Percentiles rank a stretch among this genome's conserved stretches.
Evolutionary conservation across 441 rosid genomes (phyloP).

Genomic region (Erodium moschatum): DNA sequence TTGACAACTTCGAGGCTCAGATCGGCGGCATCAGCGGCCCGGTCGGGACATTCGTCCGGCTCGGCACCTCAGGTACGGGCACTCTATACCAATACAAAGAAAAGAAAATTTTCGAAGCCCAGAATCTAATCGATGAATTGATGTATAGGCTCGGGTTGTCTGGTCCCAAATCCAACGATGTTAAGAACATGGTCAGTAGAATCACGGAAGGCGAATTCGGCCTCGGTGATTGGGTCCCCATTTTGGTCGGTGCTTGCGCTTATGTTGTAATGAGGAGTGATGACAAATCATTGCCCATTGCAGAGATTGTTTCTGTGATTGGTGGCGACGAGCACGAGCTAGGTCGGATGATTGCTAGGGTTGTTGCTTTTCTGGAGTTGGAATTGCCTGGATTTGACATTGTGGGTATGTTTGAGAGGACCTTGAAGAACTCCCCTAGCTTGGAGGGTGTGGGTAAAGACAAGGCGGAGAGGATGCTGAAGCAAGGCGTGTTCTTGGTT

Average conservation of each 20-base stretch:
- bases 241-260: constrained; percentile 63
- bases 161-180: constrained; percentile 20
- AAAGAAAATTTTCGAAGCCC: constrained; percentile 55
- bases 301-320: constrained; percentile 35
- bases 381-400: constrained; percentile 49
- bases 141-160: constrained; percentile 29
- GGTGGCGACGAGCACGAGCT: constrained; percentile 53
- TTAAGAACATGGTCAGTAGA: constrained; percentile 37
- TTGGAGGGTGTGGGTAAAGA: constrained; percentile 32
- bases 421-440: constrained; percentile 26
- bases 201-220: constrained; percentile 67
- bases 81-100: constrained; percentile 41
- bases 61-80: constrained; percentile 58
- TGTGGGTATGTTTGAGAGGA: constrained; percentile 41
- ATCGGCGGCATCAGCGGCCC: constrained; percentile 43
- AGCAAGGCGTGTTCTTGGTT: constrained; percentile 65
- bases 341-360: constrained; percentile 61
- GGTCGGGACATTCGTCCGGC: constrained; percentile 40
- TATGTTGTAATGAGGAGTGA: constrained; percentile 48
- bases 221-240: constrained; percentile 58
- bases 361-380: constrained; percentile 41
- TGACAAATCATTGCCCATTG: constrained; percentile 38
- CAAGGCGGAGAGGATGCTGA: constrained; percentile 35
- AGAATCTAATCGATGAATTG: constrained; percentile 36
- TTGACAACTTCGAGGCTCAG: constrained; percentile 42